Evolutionary conservation across 2,329 filamentous ascomycete species (phyloP).

Genomic region (Aspergillus costaricaensis): DNA sequence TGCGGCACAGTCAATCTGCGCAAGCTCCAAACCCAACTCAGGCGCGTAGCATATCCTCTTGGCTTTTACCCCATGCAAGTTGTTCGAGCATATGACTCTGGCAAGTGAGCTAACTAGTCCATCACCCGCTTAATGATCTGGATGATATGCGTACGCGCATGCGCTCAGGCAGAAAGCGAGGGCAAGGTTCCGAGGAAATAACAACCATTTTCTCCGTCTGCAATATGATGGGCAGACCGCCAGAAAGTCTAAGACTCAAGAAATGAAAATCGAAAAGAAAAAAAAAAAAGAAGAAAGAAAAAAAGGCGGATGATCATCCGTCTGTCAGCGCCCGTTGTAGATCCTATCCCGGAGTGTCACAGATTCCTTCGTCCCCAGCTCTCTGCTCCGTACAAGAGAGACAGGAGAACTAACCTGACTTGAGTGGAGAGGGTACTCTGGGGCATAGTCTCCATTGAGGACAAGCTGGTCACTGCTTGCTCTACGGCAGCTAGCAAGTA

Average conservation of each 20-base stretch:
- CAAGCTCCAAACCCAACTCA: slow-evolving; percentile 16
- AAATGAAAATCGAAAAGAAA: no score
- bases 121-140: not conserved
- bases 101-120: not conserved
- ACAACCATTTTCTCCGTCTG: slow-evolving; percentile 9
- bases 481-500: not conserved
- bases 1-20: slow-evolving; percentile 28
- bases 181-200: slow-evolving; percentile 14
- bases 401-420: not conserved
- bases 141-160: not conserved
- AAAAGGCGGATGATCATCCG: slow-evolving; percentile 14
- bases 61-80: not conserved
- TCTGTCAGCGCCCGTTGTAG: slow-evolving; percentile 6
- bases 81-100: not conserved
- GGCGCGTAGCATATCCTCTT: slow-evolving; percentile 1
- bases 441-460: not conserved
- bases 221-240: slow-evolving; percentile 1
- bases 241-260: no score
- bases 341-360: not conserved
- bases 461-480: not conserved
- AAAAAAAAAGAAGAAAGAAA: not conserved
- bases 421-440: not conserved
- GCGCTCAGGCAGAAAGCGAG: not conserved
- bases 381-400: no score
- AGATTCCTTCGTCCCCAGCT: not conserved